Evolutionary conservation across 2,329 filamentous ascomycete genomes (phyloP), one percentile per base, ranked within the genome.

Genomic region (Thielaviopsis musarum): DNA sequence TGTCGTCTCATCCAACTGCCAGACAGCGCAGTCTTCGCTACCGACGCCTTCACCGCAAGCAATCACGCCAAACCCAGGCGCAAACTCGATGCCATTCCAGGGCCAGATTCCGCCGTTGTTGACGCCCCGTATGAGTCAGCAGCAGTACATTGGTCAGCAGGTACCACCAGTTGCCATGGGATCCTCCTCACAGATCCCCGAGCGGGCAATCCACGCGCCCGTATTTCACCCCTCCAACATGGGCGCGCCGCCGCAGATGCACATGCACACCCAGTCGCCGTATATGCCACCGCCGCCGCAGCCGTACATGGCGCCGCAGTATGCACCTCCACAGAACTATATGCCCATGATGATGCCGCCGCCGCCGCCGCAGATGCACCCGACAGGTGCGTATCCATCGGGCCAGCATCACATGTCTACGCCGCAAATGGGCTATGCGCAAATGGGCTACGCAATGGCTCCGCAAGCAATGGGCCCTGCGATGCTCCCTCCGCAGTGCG

Each of bases 161-260:
- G 24, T 22, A 48, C 9, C n/a, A 12, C 22, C 9, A 30, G 13
- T 21, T 6, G 41, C 91, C 0, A 75, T 95, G 38, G 38, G 38
- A 45, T 17, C 38, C n/a, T n/a, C 17, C 5, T 91, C 90, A 22
- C 90, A 95, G 66, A 95, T 96, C 63, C 91, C 91, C 1, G 91
- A 96, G 71, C 83, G 91, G 59, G 88, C 90, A 9, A 90, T 95
- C 56, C 90, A 96, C 66, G 91, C 90, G 28, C 85, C 87, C 58
- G 84, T 89, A 0, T 97, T 95, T 75, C 91, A 95, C 65, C 88
- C 57, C 15, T n/a, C 21, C 6, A 68, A 21, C 64, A 70, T 28
- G 72, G 71, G 17, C 70, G 72, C 48, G 76, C 79, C 9, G 77
- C 82, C 9, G 70, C 78, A 55, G 87, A 82, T 66, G 75, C 82